Conservation (phyloP, 2,329 filamentous ascomycete genomes). For the Monosporascus ibericus region DNA sequence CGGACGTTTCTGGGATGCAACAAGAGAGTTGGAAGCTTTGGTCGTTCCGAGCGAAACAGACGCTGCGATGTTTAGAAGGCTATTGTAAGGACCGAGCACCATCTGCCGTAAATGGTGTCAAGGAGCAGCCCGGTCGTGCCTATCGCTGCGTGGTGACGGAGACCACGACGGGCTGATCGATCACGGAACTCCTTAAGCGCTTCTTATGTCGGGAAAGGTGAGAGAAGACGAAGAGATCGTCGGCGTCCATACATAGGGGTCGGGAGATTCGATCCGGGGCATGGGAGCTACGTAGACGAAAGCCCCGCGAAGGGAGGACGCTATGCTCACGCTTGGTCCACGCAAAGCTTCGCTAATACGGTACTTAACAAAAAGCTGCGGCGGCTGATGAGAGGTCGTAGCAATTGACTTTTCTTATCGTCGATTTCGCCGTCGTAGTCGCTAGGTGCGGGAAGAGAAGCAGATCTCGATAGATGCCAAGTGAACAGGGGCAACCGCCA, state of each 20-base stretch:
- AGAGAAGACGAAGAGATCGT: slow-evolving; percentile 13
- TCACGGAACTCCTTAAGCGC: slow-evolving; percentile 21
- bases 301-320: background rate
- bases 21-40: slow-evolving; percentile 33
- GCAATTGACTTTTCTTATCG: background rate
- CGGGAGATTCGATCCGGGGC: slow-evolving; percentile 14
- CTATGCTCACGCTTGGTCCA: slow-evolving; percentile 1
- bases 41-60: slow-evolving; percentile 50
- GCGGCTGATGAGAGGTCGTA: background rate
- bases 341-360: background rate
- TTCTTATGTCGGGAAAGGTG: slow-evolving; percentile 18
- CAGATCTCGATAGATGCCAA: background rate
- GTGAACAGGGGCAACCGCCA: background rate
- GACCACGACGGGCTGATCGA: slow-evolving; percentile 8
- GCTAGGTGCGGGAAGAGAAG: background rate
- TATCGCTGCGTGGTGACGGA: slow-evolving; percentile 3
- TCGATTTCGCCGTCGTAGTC: background rate
- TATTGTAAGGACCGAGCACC: slow-evolving; percentile 46
- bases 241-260: slow-evolving; percentile 26
- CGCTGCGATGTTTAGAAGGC: slow-evolving; percentile 38
- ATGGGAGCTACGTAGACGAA: slow-evolving; percentile 13
- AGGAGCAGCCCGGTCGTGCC: slow-evolving; percentile 9
- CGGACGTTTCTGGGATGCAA: slow-evolving; percentile 32
- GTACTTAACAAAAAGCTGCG: background rate
- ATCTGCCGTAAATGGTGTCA: slow-evolving; percentile 59